Evolutionary conservation across 768 basidiomycete species (phyloP).

Genomic region (Tulasnella calospora): DNA sequence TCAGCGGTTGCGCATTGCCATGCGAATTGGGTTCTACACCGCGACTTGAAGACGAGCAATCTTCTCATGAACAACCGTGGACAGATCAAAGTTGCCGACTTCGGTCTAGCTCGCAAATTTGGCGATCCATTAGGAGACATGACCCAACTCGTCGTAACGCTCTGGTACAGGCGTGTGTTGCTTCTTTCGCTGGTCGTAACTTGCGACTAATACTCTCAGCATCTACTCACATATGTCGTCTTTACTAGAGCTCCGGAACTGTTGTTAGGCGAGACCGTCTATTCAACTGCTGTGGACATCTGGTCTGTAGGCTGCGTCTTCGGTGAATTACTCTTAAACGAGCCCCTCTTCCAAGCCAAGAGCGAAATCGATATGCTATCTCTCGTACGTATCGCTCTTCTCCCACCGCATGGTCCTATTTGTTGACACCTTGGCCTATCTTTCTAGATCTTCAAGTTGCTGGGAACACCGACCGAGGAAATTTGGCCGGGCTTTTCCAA

Average conservation of each 20-base stretch:
- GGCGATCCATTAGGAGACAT: constrained; percentile 96
- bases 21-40: constrained; percentile 94
- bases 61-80: constrained; percentile 98
- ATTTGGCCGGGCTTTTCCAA: constrained; percentile 81
- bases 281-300: constrained; percentile 94
- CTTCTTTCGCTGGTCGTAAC: constrained; percentile 28
- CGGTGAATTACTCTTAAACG: constrained; percentile 89
- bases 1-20: constrained; percentile 94
- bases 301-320: constrained; percentile 99
- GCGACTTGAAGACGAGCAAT: constrained; percentile 96
- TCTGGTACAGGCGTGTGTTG: constrained; percentile 88
- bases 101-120: constrained; percentile 90
- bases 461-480: constrained; percentile 83
- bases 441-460: constrained; percentile 74
- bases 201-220: not conserved
- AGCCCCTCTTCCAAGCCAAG: constrained; percentile 97
- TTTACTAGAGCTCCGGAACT: constrained; percentile 83
- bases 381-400: constrained; percentile 44
- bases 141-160: constrained; percentile 95
- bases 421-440: not conserved
- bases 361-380: constrained; percentile 86
- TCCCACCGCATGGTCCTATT: not conserved
- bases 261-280: constrained; percentile 84
- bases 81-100: constrained; percentile 97
- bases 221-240: constrained; percentile 15